phyloP scores from a whole-genome alignment of 139 green algal genomes.

The Coelastrella sp. region DNA sequence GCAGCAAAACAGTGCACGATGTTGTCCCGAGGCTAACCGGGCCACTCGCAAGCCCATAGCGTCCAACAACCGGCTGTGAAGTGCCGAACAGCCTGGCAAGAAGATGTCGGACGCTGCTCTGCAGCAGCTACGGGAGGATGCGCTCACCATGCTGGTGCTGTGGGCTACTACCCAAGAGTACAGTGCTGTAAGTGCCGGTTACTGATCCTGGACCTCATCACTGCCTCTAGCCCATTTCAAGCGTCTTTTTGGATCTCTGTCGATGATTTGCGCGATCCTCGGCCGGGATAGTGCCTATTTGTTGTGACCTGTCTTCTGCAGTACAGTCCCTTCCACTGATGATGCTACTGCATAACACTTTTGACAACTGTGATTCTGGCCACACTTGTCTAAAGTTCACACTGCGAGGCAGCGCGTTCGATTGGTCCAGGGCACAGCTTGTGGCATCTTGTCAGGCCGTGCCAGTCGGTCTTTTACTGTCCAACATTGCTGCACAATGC shows the following conservation, averaged over 20 bases:
- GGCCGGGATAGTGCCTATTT: too few species aligned
- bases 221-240: too few species aligned
- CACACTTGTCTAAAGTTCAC: too few species aligned
- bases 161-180: slow-evolving; percentile 49
- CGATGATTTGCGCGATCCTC: too few species aligned
- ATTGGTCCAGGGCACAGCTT: not conserved
- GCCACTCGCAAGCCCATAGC: not conserved
- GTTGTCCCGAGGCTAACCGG: not conserved
- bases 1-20: not conserved
- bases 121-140: slow-evolving; percentile 34
- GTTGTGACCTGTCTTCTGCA: too few species aligned
- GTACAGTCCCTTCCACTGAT: too few species aligned
- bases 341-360: too few species aligned
- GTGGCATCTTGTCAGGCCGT: not conserved
- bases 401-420: too few species aligned
- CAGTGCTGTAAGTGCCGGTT: slow-evolving; percentile 31
- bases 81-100: not conserved
- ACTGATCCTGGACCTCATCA: too few species aligned
- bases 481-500: not conserved
- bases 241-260: too few species aligned
- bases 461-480: not conserved
- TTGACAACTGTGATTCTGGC: too few species aligned
- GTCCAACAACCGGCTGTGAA: not conserved
- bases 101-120: slow-evolving; percentile 4
- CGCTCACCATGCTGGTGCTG: slow-evolving; percentile 46